These are phyloP conservation scores for Leucaena leucocephala DNA, from an alignment of 306 rosid species.

Conservation along the genomic window DNA sequence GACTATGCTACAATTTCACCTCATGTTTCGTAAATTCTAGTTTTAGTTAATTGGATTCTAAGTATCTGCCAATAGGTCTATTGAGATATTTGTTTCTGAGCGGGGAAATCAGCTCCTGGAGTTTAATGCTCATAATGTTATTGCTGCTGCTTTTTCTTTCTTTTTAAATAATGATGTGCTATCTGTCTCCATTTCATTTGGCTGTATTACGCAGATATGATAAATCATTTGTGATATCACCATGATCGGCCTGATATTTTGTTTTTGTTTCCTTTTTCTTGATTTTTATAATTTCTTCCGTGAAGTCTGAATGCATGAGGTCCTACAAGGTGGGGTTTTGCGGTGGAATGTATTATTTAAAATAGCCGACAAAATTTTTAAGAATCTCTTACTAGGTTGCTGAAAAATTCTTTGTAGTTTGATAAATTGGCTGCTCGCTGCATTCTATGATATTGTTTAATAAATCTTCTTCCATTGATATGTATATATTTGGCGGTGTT, in stretches of 20 bases:
- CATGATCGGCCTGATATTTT: conserved; percentile 8
- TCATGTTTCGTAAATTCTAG: neutral
- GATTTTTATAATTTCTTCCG: neutral
- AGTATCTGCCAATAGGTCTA: neutral
- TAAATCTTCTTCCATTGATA: neutral
- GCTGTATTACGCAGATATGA: neutral
- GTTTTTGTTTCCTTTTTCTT: neutral
- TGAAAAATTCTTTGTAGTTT: neutral
- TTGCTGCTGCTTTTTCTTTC: too few relatives aligned
- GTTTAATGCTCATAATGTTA: neutral
- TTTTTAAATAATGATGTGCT: too few relatives aligned
- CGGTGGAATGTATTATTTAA: neutral
- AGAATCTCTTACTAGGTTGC: neutral
- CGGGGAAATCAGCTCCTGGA: neutral
- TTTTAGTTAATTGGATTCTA: neutral
- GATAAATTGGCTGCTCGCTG: conserved; percentile 23
- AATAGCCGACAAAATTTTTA: neutral
- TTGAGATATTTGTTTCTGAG: neutral
- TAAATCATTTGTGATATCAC: conserved; percentile 17
- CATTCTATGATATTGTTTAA: neutral
- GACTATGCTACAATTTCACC: neutral
- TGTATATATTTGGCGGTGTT: conserved; percentile 10
- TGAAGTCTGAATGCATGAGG: neutral
- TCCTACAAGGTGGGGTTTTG: neutral
- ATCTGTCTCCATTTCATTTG: neutral